Conservation (phyloP, 371 early-diverging fungal genomes). For the Synchytrium microbalum region DNA sequence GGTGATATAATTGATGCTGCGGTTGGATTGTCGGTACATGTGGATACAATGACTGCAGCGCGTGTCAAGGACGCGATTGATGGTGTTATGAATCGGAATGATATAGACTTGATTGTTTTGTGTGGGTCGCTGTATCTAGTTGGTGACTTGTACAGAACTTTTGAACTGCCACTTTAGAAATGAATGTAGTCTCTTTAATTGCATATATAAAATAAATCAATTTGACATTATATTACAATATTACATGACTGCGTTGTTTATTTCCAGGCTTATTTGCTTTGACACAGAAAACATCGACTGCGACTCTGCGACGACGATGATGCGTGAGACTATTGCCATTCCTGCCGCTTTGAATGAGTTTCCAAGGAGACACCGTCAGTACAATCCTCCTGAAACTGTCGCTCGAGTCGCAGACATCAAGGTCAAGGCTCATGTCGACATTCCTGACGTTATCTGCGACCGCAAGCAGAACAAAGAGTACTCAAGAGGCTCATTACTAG, state of each 20-base stretch:
- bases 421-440: slow-evolving; percentile 3
- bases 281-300: no score
- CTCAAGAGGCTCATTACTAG: slow-evolving; percentile 30
- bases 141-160: slow-evolving; percentile 50
- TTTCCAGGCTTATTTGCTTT: no score
- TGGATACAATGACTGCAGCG: neutral
- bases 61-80: slow-evolving; percentile 2
- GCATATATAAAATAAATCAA: no score
- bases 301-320: no score
- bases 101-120: slow-evolving; percentile 44
- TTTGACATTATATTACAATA: no score
- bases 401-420: neutral
- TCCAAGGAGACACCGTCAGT: neutral
- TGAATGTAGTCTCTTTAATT: no score
- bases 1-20: slow-evolving; percentile 23
- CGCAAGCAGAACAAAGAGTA: slow-evolving; percentile 20
- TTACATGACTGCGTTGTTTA: no score
- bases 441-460: slow-evolving; percentile 21
- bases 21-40: neutral
- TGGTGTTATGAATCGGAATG: slow-evolving; percentile 1
- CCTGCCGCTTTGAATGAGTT: neutral
- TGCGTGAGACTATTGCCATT: no score
- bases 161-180: neutral
- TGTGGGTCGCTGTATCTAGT: slow-evolving; percentile 85
- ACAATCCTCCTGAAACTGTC: neutral